Conservation (phyloP, 1,139 yeast species). For the Waltiozyma solani region DNA sequence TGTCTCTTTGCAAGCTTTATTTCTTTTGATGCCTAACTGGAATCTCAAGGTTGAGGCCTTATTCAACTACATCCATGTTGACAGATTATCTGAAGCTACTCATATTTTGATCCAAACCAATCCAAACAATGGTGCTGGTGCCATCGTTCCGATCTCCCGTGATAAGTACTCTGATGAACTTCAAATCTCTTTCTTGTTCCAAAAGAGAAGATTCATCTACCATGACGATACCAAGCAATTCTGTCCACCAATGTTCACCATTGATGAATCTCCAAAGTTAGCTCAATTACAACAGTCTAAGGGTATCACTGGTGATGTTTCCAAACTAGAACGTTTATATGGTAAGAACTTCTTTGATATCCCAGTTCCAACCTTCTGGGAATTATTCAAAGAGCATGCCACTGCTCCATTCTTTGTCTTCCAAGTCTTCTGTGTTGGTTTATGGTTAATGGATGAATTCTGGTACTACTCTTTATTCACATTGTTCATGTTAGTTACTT, state of each 20-base stretch:
- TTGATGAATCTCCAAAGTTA: constrained; percentile 57
- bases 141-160: constrained; percentile 56
- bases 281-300: constrained; percentile 45
- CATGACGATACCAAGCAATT: constrained; percentile 45
- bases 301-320: constrained; percentile 58
- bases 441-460: constrained; percentile 95
- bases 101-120: constrained; percentile 73
- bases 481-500: constrained; percentile 82
- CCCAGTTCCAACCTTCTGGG: constrained; percentile 86
- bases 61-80: constrained; percentile 59
- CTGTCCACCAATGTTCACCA: constrained; percentile 71
- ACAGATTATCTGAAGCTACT: constrained; percentile 48
- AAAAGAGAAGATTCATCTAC: constrained; percentile 83
- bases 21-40: constrained; percentile 96
- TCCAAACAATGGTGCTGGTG: constrained; percentile 80
- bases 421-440: constrained; percentile 90
- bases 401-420: constrained; percentile 97
- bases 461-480: constrained; percentile 95
- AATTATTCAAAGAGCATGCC: constrained; percentile 93
- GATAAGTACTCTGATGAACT: constrained; percentile 51
- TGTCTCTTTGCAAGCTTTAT: constrained; percentile 59
- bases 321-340: constrained; percentile 47
- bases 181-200: constrained; percentile 74
- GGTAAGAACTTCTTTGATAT: constrained; percentile 88
- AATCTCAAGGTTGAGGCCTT: constrained; percentile 57